Evolutionary conservation across 2,329 filamentous ascomycete genomes (phyloP).

Genomic region (Neospermospora avenae): DNA sequence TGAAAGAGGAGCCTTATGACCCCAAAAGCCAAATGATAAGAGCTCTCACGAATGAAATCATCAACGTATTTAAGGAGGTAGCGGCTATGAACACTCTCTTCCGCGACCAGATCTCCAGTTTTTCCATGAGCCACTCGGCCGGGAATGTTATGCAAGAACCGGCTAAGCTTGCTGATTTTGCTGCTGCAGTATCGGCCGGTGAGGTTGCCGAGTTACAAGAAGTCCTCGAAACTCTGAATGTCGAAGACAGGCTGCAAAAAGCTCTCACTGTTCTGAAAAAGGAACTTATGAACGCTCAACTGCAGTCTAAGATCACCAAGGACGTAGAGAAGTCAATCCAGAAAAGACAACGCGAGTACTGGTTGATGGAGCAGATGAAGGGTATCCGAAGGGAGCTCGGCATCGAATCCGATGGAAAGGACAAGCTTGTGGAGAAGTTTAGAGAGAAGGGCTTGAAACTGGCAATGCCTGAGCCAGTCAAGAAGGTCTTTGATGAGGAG

Average conservation of each 20-base stretch:
- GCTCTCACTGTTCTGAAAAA: conserved; percentile 92
- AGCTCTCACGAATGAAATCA: conserved; percentile 93
- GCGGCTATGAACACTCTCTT: conserved; percentile 92
- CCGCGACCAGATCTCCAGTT: conserved; percentile 94
- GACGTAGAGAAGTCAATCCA: conserved; percentile 97
- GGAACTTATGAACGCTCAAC: conserved; percentile 95
- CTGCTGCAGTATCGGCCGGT: conserved; percentile 91
- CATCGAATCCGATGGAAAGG: conserved; percentile 95
- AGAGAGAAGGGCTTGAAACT: conserved; percentile 91
- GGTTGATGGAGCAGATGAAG: conserved; percentile 99
- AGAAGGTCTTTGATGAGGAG: conserved; percentile 97
- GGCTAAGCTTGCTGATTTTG: conserved; percentile 93
- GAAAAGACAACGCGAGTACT: conserved; percentile 96
- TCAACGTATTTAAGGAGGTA: conserved; percentile 98
- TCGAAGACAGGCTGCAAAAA: conserved; percentile 90
- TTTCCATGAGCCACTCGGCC: conserved; percentile 90
- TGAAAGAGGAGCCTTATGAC: conserved; percentile 84
- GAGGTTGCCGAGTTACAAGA: conserved; percentile 91
- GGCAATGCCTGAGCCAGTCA: conserved; percentile 94
- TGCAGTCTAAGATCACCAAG: conserved; percentile 96
- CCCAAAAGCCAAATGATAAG: conserved; percentile 85
- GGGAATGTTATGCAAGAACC: conserved; percentile 95
- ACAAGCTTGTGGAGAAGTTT: conserved; percentile 96
- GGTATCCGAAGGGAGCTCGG: conserved; percentile 93
- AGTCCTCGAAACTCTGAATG: conserved; percentile 81